phyloP scores from a whole-genome alignment of 2,329 filamentous ascomycete species.

The Pyricularia pennisetigena region DNA sequence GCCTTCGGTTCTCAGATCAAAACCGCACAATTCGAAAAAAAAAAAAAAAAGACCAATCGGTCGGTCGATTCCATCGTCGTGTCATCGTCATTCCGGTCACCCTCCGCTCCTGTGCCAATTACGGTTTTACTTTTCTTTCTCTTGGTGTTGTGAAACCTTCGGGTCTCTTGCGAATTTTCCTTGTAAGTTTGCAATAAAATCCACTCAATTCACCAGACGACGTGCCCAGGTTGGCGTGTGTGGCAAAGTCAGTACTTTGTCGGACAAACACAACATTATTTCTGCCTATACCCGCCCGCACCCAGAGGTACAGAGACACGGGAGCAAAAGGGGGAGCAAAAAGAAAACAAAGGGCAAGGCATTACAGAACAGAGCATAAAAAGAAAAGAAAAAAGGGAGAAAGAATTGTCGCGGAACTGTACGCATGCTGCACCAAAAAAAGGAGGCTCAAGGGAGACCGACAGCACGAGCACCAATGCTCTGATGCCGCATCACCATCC shows the following conservation, averaged over 20 bases:
- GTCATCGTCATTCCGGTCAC: background rate
- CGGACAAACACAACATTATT: conserved; percentile 1
- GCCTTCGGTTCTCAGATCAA: background rate
- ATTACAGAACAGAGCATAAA: background rate
- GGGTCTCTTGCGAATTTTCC: background rate
- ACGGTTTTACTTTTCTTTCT: background rate
- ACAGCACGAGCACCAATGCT: background rate
- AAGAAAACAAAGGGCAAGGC: background rate
- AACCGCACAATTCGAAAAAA: background rate
- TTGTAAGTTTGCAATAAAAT: background rate
- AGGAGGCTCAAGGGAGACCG: background rate
- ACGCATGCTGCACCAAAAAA: background rate
- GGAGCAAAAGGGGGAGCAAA: background rate
- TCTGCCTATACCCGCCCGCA: background rate
- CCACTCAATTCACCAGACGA: background rate
- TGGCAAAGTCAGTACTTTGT: background rate
- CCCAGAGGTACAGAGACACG: background rate
- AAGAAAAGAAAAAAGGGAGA: background rate
- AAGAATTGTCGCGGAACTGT: background rate
- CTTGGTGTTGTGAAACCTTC: background rate
- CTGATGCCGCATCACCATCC: background rate
- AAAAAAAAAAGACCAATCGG: background rate
- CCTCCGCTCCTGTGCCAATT: background rate
- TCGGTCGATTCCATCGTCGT: background rate
- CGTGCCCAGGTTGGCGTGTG: background rate